Percentiles rank a stretch among this genome's conserved stretches.
phyloP scores from a whole-genome alignment of 202 grass and related monocot genomes.

The Brachypodium distachyon region DNA sequence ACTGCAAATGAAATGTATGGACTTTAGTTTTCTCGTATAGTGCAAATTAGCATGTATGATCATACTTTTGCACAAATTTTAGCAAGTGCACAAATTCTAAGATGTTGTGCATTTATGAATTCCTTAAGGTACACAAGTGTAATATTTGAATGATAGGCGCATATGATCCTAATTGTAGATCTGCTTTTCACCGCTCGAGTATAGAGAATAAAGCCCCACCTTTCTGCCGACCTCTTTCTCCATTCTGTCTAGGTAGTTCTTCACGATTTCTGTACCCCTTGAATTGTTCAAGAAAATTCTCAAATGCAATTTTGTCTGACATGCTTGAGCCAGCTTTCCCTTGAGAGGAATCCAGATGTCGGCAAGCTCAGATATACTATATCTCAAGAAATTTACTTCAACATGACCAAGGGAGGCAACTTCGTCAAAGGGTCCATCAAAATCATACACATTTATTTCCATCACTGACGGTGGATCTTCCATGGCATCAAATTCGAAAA shows the following conservation, averaged over 20 bases:
- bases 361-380: constrained; percentile 69
- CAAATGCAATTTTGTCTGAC: constrained; percentile 83
- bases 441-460: constrained; percentile 81
- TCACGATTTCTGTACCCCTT: constrained; percentile 59
- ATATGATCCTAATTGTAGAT: not conserved
- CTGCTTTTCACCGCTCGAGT: not conserved
- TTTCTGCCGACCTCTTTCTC: constrained; percentile 98
- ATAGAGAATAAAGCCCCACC: constrained; percentile 24
- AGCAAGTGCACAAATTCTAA: not conserved
- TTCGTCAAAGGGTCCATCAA: constrained; percentile 98
- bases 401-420: constrained; percentile 68
- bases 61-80: not conserved
- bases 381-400: constrained; percentile 97
- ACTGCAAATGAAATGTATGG: not conserved
- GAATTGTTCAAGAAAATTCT: constrained; percentile 89
- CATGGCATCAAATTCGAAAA: constrained; percentile 99
- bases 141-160: not conserved
- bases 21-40: not conserved
- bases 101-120: not conserved
- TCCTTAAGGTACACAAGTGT: not conserved
- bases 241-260: constrained; percentile 75
- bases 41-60: not conserved
- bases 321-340: constrained; percentile 85
- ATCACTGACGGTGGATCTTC: constrained; percentile 87
- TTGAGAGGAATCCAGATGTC: constrained; percentile 84